phyloP scores from a whole-genome alignment of 495 filamentous ascomycete genomes.

The Copromyces sp. region DNA sequence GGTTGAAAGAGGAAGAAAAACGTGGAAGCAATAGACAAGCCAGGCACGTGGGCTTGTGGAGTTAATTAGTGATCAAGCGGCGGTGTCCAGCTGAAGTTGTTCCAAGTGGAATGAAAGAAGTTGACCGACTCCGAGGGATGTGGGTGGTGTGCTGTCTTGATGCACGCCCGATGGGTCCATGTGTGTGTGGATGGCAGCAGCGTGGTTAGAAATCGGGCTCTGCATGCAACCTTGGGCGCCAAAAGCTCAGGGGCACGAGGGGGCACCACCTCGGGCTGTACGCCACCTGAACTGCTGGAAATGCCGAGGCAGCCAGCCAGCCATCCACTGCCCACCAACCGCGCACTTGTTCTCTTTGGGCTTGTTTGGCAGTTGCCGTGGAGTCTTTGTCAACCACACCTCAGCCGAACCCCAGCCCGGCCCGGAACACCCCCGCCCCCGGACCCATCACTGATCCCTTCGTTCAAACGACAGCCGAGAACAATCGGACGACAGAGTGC shows the following conservation, averaged over 20 bases:
- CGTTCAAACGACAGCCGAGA: neutral
- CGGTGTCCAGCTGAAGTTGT: neutral
- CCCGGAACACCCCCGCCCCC: neutral
- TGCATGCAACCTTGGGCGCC: neutral
- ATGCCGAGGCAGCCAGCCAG: constrained; percentile 3
- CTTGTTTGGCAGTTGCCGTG: neutral
- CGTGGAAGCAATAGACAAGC: neutral
- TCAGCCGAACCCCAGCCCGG: neutral
- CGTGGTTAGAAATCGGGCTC: neutral
- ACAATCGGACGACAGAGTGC: neutral
- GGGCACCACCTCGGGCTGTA: no score
- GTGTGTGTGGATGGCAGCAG: neutral
- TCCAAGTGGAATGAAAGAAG: neutral
- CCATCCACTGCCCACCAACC: neutral
- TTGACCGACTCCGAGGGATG: neutral
- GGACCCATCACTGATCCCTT: neutral
- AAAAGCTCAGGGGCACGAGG: neutral
- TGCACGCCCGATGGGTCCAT: neutral
- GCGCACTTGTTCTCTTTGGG: neutral
- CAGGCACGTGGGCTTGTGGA: neutral
- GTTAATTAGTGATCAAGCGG: neutral
- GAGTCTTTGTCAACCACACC: neutral
- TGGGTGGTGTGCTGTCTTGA: neutral
- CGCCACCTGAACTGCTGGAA: constrained; percentile 1
- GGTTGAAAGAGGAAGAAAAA: neutral